Evolutionary conservation across 495 filamentous ascomycete genomes (phyloP).

Genomic region (Tuber microsphaerosporum): DNA sequence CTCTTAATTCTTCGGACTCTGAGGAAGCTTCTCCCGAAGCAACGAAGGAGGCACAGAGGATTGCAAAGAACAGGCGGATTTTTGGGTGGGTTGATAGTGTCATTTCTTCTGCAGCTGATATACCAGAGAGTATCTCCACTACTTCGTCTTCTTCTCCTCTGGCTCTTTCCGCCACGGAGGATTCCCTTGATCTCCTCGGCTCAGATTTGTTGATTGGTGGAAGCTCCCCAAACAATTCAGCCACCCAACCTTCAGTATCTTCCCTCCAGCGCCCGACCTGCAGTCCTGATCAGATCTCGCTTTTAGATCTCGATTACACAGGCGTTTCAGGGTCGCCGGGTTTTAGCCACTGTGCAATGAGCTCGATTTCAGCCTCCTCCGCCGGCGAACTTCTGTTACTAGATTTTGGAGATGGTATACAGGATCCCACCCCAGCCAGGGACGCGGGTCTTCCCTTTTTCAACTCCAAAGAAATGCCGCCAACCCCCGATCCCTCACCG

Average conservation of each 20-base stretch:
- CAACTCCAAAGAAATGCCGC: background rate
- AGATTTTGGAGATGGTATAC: background rate
- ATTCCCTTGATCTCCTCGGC: background rate
- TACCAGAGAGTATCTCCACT: background rate
- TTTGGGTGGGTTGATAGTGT: background rate
- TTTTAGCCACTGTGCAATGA: background rate
- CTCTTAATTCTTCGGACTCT: background rate
- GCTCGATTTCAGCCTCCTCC: background rate
- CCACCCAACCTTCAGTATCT: background rate
- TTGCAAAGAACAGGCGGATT: background rate
- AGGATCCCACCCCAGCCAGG: background rate
- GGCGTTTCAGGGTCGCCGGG: background rate
- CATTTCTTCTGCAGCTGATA: background rate
- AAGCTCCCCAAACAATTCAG: background rate
- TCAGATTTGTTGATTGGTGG: background rate
- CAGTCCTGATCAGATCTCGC: background rate
- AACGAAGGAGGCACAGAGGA: background rate
- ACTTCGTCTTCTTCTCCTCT: background rate
- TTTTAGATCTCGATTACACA: background rate
- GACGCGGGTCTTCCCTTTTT: background rate
- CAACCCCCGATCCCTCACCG: background rate
- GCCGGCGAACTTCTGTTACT: background rate
- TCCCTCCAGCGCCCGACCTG: too few relatives aligned
- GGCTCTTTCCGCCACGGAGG: background rate
- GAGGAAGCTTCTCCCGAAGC: background rate